Conservation (phyloP, 2,329 filamentous ascomycete genomes). For the Gaeumannomyces tritici region DNA sequence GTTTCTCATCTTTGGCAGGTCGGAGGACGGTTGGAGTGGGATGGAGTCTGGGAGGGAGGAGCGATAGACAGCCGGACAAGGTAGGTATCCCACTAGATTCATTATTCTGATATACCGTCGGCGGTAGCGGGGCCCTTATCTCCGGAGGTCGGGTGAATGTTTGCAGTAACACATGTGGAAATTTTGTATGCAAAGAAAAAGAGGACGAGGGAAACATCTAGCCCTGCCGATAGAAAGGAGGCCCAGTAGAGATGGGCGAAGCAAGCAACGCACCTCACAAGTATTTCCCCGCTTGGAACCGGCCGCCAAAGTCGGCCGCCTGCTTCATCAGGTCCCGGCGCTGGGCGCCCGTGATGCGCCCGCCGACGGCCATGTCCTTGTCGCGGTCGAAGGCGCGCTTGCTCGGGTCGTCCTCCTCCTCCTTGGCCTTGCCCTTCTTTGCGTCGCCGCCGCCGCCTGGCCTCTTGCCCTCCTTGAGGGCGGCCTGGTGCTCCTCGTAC, state of each 20-base stretch:
- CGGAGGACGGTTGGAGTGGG: too few relatives aligned
- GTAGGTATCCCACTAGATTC: not conserved
- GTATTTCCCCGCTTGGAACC: conserved; percentile 70
- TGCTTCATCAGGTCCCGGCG: conserved; percentile 70
- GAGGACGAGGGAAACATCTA: not conserved
- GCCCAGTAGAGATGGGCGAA: not conserved
- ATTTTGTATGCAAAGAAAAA: not conserved
- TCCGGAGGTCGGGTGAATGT: not conserved
- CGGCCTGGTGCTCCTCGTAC: conserved; percentile 46
- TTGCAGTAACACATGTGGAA: not conserved
- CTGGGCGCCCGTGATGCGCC: conserved; percentile 62
- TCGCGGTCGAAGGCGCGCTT: conserved; percentile 81
- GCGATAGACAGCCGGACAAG: too few relatives aligned
- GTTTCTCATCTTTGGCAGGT: not conserved
- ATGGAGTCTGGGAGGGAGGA: not conserved
- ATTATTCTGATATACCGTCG: not conserved
- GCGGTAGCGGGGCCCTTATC: too few relatives aligned
- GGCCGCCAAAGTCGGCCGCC: conserved; percentile 69
- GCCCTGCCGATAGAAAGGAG: not conserved
- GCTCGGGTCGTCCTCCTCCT: conserved; percentile 84
- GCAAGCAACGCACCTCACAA: conserved; percentile 24
- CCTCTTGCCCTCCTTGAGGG: conserved; percentile 16
- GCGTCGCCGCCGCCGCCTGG: conserved; percentile 3
- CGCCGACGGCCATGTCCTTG: conserved; percentile 81
- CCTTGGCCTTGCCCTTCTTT: conserved; percentile 24